phyloP scores from a whole-genome alignment of 2,329 filamentous ascomycete genomes.

The Penicillium sp. region DNA sequence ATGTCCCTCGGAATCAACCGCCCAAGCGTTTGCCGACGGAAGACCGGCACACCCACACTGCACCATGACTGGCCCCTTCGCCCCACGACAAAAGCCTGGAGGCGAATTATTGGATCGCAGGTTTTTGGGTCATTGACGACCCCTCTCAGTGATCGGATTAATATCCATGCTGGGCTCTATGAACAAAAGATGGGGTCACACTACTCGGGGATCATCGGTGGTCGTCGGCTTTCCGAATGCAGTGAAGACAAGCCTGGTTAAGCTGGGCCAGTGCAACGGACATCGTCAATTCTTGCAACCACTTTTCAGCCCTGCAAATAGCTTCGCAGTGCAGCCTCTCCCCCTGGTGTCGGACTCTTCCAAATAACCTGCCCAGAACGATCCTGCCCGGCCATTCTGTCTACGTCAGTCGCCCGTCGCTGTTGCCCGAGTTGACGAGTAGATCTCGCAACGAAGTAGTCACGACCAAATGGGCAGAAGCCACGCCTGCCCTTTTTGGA shows the following conservation, averaged over 20 bases:
- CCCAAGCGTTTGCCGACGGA: conserved; percentile 23
- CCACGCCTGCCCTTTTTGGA: conserved; percentile 10
- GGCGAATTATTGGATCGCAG: not conserved
- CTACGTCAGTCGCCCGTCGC: not conserved
- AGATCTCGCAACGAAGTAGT: not conserved
- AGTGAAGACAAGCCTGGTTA: conserved; percentile 5
- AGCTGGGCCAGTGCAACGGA: not conserved
- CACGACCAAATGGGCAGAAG: not conserved
- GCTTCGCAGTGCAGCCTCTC: not conserved
- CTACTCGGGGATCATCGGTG: conserved; percentile 23
- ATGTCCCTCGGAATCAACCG: conserved; percentile 10
- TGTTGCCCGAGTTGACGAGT: not conserved
- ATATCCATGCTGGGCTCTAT: conserved; percentile 10
- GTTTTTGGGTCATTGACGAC: not conserved
- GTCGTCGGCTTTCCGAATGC: conserved; percentile 17
- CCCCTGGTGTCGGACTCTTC: not conserved
- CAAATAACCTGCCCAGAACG: not conserved
- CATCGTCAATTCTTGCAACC: not conserved
- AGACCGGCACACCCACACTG: conserved; percentile 20
- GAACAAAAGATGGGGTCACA: not conserved
- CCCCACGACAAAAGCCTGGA: conserved; percentile 2
- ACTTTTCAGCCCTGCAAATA: not conserved
- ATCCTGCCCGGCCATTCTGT: not conserved
- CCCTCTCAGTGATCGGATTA: conserved; percentile 16
- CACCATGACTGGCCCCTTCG: conserved; percentile 22